Evolutionary conservation across 208 protist genomes (phyloP).

Genomic region (Trypanosoma cruzi): DNA sequence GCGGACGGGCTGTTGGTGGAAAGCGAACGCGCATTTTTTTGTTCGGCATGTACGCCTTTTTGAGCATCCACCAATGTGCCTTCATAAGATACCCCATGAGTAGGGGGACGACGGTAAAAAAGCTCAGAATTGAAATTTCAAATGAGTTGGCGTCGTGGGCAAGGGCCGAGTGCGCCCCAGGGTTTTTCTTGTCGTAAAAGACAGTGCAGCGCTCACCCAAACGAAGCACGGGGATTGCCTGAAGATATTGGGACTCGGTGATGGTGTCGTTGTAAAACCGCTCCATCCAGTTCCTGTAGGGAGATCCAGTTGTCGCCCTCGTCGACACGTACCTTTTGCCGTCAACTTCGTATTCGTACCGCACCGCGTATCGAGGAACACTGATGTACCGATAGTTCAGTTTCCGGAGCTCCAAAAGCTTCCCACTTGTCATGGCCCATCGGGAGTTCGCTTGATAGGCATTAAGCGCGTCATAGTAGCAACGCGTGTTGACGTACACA

Average conservation of each 20-base stretch:
- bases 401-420: conserved; percentile 84
- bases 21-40: conserved; percentile 81
- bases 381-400: conserved; percentile 88
- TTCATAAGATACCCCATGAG: conserved; percentile 89
- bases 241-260: conserved; percentile 89
- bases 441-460: conserved; percentile 66
- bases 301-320: conserved; percentile 80
- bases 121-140: conserved; percentile 81
- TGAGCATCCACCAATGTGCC: conserved; percentile 76
- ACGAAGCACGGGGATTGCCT: conserved; percentile 85
- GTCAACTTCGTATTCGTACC: conserved; percentile 87
- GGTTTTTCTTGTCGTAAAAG: conserved; percentile 87
- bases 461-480: conserved; percentile 77
- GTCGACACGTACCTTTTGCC: conserved; percentile 79
- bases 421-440: conserved; percentile 76
- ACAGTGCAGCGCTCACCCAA: conserved; percentile 81
- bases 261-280: conserved; percentile 85
- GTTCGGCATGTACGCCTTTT: conserved; percentile 78
- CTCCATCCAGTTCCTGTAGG: conserved; percentile 83
- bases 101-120: conserved; percentile 76
- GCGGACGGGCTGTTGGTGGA: conserved; percentile 54
- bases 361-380: conserved; percentile 80
- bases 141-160: conserved; percentile 90
- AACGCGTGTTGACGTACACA: conserved; percentile 78
- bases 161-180: conserved; percentile 62